Percentiles rank a stretch among this genome's conserved stretches.
phyloP scores from a whole-genome alignment of 1,284 basidiomycete species.

The Mycena citricolor region DNA sequence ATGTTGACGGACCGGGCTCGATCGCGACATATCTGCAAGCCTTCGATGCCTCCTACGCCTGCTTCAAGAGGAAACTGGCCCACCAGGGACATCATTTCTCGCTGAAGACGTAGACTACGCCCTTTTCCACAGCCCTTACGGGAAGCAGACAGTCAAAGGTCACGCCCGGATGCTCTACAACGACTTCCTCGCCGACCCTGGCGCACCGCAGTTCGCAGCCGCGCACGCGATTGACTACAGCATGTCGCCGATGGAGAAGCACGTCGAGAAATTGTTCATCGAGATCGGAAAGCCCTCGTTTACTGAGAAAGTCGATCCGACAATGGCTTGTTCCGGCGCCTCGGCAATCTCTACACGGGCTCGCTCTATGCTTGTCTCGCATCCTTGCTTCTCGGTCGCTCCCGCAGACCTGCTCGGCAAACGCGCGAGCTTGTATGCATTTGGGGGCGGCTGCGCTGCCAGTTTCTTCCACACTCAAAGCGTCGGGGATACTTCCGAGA shows the following conservation, averaged over 20 bases:
- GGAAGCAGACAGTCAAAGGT: conserved; percentile 98
- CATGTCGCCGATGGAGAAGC: conserved; percentile 88
- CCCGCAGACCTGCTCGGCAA: conserved; percentile 74
- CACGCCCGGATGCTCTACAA: conserved; percentile 92
- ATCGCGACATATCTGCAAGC: conserved; percentile 95
- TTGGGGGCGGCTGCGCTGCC: conserved; percentile 90
- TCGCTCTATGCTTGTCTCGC: conserved; percentile 94
- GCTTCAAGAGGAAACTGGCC: conserved; percentile 83
- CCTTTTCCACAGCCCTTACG: conserved; percentile 94
- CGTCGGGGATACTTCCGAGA: conserved; percentile 82
- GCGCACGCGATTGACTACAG: conserved; percentile 68
- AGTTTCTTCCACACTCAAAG: conserved; percentile 88
- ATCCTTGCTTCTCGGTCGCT: conserved; percentile 70
- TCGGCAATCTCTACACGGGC: conserved; percentile 99
- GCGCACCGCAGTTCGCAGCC: conserved; percentile 69
- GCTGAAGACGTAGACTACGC: conserved; percentile 86
- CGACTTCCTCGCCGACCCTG: conserved; percentile 86
- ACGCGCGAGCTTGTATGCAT: conserved; percentile 90
- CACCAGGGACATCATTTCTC: too few species aligned
- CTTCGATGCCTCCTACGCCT: conserved; percentile 87
- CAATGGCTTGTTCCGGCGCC: conserved; percentile 83
- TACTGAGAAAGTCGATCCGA: conserved; percentile 70
- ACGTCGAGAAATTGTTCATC: conserved; percentile 93
- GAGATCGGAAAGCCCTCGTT: conserved; percentile 71
- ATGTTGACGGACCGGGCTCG: conserved; percentile 96